phyloP scores from a whole-genome alignment of 331 rosid species.

The Acacia concinna region DNA sequence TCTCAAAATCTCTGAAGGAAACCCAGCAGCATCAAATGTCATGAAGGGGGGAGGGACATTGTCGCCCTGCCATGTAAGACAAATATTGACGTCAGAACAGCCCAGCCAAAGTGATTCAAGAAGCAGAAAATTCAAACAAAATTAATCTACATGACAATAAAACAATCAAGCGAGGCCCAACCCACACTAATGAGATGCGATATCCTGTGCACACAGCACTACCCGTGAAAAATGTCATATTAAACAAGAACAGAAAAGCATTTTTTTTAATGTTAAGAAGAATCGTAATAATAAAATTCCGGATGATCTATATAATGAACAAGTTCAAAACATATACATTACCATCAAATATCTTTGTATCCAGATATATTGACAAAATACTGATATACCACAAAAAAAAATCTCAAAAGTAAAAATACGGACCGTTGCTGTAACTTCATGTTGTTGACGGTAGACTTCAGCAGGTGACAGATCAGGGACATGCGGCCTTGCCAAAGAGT shows the following conservation, averaged over 20 bases:
- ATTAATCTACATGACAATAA: background rate
- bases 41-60: constrained; percentile 92
- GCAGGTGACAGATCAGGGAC: constrained; percentile 68
- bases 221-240: background rate
- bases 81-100: constrained; percentile 31
- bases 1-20: constrained; percentile 93
- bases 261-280: background rate
- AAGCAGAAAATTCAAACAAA: constrained; percentile 8
- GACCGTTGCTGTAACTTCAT: constrained; percentile 93
- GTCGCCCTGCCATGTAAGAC: constrained; percentile 72
- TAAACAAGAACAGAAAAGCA: background rate
- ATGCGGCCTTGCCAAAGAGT: constrained; percentile 57
- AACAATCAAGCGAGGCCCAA: background rate
- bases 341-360: background rate
- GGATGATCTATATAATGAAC: constrained; percentile 7
- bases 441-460: constrained; percentile 82
- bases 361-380: constrained; percentile 23
- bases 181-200: background rate
- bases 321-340: background rate
- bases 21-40: constrained; percentile 90
- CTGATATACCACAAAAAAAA: background rate
- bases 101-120: background rate
- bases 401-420: constrained; percentile 32
- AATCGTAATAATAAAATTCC: constrained; percentile 1
- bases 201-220: background rate